Base-by-base conservation (phyloP, 176 grass and related monocot genomes). In the Cenchrus fungigraminus region DNA sequence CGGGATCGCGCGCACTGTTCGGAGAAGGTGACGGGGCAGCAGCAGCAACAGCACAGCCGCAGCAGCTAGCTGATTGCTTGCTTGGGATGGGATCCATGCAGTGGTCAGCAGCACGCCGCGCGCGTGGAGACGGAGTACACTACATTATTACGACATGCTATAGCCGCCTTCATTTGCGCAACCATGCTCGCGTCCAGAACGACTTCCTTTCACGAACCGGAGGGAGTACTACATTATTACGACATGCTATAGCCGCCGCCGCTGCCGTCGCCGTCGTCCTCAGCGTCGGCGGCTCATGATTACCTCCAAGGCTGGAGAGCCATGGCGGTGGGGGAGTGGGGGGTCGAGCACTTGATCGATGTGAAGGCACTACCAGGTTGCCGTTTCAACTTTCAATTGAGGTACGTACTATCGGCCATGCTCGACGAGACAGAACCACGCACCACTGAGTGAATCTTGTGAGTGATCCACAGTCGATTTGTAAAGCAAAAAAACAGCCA, bases 71-170 rank as follows among this genome's bases (percentile, higher is more conserved):
- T 49, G 45, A 56, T 85, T 70, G 63, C 78, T 40, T 76, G 63
- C 71, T 82, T 82, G 31, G 31, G 31, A 32, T 86, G 55, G 71
- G 53, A 86, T 65, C 56, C 64, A 86, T 90, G 78, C 88, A 71
- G 77, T 50, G 65, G 37, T 13, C n/a, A 63, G 14, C 29, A 51
- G 25, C 16, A 14, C 40, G 56, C 29, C n/a, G 74, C 47, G 44
- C 59, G 44, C 61, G 31, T 52, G 44, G 17, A 71, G 53, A 14
- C 47, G 47, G 9, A 12, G 2, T 49, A 9, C 53, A 16, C 1
- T 32, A 32, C 31, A 32, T 32, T 32, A 32, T 32, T 32, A 32
- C 31, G 31, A 32, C 31, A 32, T 32, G 31, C 31, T 32, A 32
- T 32, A 32, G 31, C 31, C 37, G 37, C 2, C 37, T 34, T 34